phyloP scores from a whole-genome alignment of 129 eudicot species.

The Helianthus tuberosus region DNA sequence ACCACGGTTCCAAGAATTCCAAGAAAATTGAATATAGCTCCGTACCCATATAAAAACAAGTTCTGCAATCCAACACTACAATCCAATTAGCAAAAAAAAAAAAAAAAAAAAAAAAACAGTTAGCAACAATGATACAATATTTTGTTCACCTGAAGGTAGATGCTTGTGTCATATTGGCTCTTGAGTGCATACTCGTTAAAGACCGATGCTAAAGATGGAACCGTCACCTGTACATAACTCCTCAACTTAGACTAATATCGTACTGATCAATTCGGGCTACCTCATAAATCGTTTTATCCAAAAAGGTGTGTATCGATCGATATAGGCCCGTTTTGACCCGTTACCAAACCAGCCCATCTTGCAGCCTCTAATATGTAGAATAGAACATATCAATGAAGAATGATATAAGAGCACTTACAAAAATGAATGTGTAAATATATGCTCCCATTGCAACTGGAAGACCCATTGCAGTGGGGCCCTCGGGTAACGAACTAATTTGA shows the following conservation, averaged over 20 bases:
- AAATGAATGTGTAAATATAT: slow-evolving; percentile 78
- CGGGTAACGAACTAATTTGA: slow-evolving; percentile 88
- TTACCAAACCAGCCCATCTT: neutral
- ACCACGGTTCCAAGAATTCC: slow-evolving; percentile 76
- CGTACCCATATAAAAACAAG: slow-evolving; percentile 90
- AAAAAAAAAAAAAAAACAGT: neutral
- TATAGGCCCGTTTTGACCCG: neutral
- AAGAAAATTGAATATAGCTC: slow-evolving; percentile 96
- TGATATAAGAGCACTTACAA: slow-evolving; percentile 62
- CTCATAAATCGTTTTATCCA: neutral
- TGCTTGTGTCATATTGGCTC: slow-evolving; percentile 98
- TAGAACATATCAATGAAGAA: neutral
- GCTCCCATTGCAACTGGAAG: slow-evolving; percentile 94
- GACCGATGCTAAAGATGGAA: slow-evolving; percentile 98
- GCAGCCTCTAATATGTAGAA: neutral
- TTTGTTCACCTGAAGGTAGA: slow-evolving; percentile 86
- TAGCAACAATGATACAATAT: neutral
- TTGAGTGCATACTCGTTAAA: slow-evolving; percentile 97
- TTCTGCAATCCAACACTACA: slow-evolving; percentile 53
- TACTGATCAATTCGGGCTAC: too few relatives aligned
- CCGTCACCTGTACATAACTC: slow-evolving; percentile 70
- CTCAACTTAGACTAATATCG: neutral
- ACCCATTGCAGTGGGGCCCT: slow-evolving; percentile 78
- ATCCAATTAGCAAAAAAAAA: neutral
- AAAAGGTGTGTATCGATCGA: neutral